phyloP scores from a whole-genome alignment of 257 asterid species.

The Solanum virginianum region DNA sequence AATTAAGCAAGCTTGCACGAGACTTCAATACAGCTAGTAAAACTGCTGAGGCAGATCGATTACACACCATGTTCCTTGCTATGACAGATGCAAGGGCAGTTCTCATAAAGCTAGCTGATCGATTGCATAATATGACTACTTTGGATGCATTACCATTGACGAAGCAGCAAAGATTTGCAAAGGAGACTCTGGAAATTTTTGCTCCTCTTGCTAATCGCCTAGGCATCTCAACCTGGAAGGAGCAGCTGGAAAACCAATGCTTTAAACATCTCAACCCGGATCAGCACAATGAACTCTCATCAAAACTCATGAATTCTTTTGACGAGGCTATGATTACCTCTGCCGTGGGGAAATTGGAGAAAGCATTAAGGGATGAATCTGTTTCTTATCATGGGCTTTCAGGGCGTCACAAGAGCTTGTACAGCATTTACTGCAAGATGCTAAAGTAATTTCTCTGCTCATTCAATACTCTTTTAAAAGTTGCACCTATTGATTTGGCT shows the following conservation, averaged over 20 bases:
- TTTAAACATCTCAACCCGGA: conserved; percentile 68
- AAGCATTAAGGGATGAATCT: conserved; percentile 43
- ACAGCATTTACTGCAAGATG: conserved; percentile 86
- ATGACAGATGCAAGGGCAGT: conserved; percentile 98
- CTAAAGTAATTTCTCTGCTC: conserved; percentile 38
- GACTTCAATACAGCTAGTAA: conserved; percentile 84
- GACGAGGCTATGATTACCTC: conserved; percentile 60
- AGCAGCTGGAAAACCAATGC: conserved; percentile 81
- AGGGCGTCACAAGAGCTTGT: conserved; percentile 90
- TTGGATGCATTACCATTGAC: conserved; percentile 60
- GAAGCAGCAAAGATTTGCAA: conserved; percentile 89
- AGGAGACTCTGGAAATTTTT: conserved; percentile 91
- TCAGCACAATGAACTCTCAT: conserved; percentile 57
- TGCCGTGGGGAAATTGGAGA: conserved; percentile 64
- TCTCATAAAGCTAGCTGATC: conserved; percentile 84
- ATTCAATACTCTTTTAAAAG: not conserved
- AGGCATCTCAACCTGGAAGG: conserved; percentile 92
- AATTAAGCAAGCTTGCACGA: conserved; percentile 95
- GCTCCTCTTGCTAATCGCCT: conserved; percentile 88
- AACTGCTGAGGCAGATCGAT: conserved; percentile 83
- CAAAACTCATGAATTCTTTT: conserved; percentile 45
- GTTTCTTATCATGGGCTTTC: conserved; percentile 48
- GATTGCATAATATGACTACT: conserved; percentile 96
- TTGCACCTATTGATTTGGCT: not conserved
- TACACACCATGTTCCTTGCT: conserved; percentile 97